These are phyloP conservation scores for Colletotrichum falcatum DNA, from an alignment of 2,329 filamentous ascomycete genomes.

Conservation along the genomic window DNA sequence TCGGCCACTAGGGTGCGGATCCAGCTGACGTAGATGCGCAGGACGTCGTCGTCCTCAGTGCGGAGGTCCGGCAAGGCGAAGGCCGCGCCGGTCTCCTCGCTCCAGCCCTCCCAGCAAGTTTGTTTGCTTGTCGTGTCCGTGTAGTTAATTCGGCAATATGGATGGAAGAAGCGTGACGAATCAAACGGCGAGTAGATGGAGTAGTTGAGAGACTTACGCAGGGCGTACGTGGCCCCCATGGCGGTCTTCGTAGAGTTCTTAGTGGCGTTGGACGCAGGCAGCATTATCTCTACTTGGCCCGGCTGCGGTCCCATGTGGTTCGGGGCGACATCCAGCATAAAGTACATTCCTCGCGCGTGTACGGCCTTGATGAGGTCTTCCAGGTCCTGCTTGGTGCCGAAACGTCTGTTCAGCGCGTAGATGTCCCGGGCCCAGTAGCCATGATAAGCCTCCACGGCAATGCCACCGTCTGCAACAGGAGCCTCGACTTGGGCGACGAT, in stretches of 20 bases:
- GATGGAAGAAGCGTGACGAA: neutral
- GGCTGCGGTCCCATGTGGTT: neutral
- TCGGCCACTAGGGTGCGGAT: neutral
- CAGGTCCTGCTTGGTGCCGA: neutral
- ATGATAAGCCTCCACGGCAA: neutral
- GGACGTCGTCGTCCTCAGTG: neutral
- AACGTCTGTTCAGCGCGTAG: neutral
- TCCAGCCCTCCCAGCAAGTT: neutral
- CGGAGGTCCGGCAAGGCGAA: neutral
- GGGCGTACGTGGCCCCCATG: neutral
- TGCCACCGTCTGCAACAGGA: neutral
- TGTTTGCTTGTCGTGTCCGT: neutral
- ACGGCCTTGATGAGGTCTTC: neutral
- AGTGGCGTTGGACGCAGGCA: neutral
- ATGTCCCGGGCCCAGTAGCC: neutral
- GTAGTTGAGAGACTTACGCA: neutral
- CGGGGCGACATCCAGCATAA: neutral
- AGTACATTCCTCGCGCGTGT: neutral
- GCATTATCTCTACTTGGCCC: neutral
- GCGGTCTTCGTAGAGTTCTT: neutral
- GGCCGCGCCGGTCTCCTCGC: neutral
- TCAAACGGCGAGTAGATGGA: neutral
- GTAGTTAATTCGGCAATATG: neutral
- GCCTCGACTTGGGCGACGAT: neutral
- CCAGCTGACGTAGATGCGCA: neutral